phyloP scores from a whole-genome alignment of 2,329 filamentous ascomycete genomes.

The Venturia pyrina region DNA sequence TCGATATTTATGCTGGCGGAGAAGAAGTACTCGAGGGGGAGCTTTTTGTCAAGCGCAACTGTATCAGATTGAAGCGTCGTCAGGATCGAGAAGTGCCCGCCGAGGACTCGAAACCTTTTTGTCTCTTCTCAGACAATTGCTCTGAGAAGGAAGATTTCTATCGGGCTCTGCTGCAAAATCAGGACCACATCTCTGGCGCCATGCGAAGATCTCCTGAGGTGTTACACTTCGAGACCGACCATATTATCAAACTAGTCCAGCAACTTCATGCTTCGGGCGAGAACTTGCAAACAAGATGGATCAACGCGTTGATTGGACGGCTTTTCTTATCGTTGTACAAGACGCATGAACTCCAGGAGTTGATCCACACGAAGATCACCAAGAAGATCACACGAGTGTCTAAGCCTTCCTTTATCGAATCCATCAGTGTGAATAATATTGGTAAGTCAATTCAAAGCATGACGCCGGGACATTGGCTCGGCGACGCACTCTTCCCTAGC shows the following conservation, averaged over 20 bases:
- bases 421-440: conserved; percentile 71
- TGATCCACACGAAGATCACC: conserved; percentile 75
- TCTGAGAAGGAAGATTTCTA: conserved; percentile 99
- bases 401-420: conserved; percentile 80
- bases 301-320: conserved; percentile 83
- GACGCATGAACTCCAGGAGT: conserved; percentile 68
- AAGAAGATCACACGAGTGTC: conserved; percentile 95
- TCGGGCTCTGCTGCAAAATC: conserved; percentile 71
- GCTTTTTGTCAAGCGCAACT: conserved; percentile 90
- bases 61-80: conserved; percentile 68
- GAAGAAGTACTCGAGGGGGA: conserved; percentile 78
- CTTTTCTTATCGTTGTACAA: conserved; percentile 82
- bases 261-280: conserved; percentile 86
- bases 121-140: conserved; percentile 86
- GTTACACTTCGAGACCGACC: conserved; percentile 68
- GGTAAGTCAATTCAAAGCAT: neutral
- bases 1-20: conserved; percentile 76
- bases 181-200: conserved; percentile 1
- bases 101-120: conserved; percentile 74
- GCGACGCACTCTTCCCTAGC: neutral
- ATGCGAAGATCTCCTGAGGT: conserved; percentile 53
- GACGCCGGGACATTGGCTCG: neutral
- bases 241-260: conserved; percentile 84
- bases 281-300: conserved; percentile 80
- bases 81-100: conserved; percentile 43